These are phyloP conservation scores for Aspergillus niger DNA, from an alignment of 2,329 filamentous ascomycete species.

Conservation along the genomic window DNA sequence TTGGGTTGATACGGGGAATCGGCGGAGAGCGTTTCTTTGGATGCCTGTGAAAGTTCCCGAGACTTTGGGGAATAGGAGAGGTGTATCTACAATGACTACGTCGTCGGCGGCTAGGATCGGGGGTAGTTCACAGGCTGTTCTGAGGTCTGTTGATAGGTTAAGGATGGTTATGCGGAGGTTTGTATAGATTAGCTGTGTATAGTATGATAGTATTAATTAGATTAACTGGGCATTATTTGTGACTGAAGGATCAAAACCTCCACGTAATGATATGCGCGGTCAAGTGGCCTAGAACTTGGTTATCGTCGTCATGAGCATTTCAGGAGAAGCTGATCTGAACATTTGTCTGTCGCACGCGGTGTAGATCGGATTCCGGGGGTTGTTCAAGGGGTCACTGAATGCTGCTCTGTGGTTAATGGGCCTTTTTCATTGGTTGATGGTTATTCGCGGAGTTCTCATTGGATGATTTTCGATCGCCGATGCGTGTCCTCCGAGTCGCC, in stretches of 20 bases:
- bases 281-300: not conserved
- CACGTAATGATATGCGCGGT: constrained; percentile 2
- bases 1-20: not conserved
- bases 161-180: not conserved
- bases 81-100: no score
- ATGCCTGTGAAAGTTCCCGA: not conserved
- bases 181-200: not conserved
- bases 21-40: not conserved
- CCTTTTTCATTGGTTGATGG: not conserved
- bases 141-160: not conserved
- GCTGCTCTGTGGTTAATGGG: not conserved
- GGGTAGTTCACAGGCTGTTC: not conserved
- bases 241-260: not conserved
- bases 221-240: not conserved
- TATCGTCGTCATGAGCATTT: not conserved
- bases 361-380: not conserved
- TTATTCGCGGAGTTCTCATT: not conserved
- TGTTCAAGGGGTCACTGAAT: not conserved
- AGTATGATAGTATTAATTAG: no score
- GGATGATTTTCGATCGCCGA: not conserved
- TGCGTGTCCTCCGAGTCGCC: not conserved
- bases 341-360: not conserved
- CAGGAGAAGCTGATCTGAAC: not conserved
- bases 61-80: not conserved
- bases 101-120: not conserved